Conservation (phyloP, 805 yeast species). For the Saccharomycopsis olivae region DNA sequence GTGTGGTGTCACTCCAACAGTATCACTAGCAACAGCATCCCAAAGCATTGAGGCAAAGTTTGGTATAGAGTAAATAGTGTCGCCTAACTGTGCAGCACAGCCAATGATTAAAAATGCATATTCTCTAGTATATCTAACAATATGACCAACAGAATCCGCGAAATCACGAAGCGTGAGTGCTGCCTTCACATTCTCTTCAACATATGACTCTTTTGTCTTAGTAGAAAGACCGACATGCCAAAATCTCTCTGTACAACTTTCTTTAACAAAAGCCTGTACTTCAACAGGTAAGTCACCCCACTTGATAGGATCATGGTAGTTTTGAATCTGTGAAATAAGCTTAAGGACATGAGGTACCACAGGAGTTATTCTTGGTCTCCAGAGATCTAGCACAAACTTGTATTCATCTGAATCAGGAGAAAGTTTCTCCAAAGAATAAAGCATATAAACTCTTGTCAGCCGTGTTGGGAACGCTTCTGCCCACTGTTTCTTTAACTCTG, state of each 20-base stretch:
- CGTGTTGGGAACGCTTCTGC: conserved; percentile 89
- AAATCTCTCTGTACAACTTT: conserved; percentile 84
- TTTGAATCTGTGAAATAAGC: conserved; percentile 79
- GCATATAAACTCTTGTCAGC: conserved; percentile 89
- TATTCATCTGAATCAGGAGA: conserved; percentile 72
- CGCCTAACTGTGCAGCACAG: conserved; percentile 82
- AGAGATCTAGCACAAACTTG: conserved; percentile 49
- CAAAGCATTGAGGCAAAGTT: conserved; percentile 66
- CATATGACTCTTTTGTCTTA: conserved; percentile 86
- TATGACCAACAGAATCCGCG: conserved; percentile 96
- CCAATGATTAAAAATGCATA: conserved; percentile 87
- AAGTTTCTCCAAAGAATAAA: conserved; percentile 88
- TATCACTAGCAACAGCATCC: conserved; percentile 79
- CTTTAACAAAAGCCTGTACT: conserved; percentile 85
- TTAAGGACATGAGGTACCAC: conserved; percentile 86
- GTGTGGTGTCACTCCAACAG: conserved; percentile 82
- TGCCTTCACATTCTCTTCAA: conserved; percentile 89
- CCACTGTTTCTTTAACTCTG: conserved; percentile 83
- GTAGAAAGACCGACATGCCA: conserved; percentile 98
- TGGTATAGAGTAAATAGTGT: conserved; percentile 79
- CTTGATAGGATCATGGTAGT: conserved; percentile 87
- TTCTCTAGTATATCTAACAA: conserved; percentile 89
- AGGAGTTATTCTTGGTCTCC: conserved; percentile 92
- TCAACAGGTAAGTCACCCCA: conserved; percentile 83
- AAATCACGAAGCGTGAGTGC: conserved; percentile 90